A percentile compares a stretch with the other conserved stretches of the same genome.
Conservation (phyloP, 108 stramenopile genomes). For the Bacterosira constricta region DNA sequence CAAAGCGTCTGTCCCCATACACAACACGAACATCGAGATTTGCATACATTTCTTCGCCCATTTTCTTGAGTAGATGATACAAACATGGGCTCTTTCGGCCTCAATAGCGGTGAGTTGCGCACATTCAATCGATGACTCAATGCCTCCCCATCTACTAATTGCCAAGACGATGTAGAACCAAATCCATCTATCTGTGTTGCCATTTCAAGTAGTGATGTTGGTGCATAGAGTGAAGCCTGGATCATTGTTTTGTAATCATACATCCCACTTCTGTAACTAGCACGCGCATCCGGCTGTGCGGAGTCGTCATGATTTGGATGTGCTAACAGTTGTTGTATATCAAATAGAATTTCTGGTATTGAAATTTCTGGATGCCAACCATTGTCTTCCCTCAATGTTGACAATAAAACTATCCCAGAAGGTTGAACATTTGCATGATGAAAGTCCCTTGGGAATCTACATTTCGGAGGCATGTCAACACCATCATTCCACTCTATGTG, state of each 20-base stretch:
- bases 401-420: slow-evolving; percentile 1
- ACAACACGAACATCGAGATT: slow-evolving; percentile 12
- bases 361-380: slow-evolving; percentile 26
- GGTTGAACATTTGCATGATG: slow-evolving; percentile 23
- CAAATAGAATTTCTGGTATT: slow-evolving; percentile 28
- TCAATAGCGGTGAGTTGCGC: no score
- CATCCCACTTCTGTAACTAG: not conserved
- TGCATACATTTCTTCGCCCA: not conserved
- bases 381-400: slow-evolving; percentile 1
- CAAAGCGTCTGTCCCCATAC: slow-evolving; percentile 8
- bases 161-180: slow-evolving; percentile 3
- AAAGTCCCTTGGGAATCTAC: slow-evolving; percentile 25
- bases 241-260: slow-evolving; percentile 12
- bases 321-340: slow-evolving; percentile 28
- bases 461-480: slow-evolving; percentile 8
- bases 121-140: not conserved
- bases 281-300: no score
- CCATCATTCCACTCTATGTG: slow-evolving; percentile 13
- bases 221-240: slow-evolving; percentile 9
- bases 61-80: not conserved
- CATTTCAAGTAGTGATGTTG: not conserved
- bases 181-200: slow-evolving; percentile 11
- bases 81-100: slow-evolving; percentile 13
- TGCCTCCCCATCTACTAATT: slow-evolving; percentile 12
- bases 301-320: slow-evolving; percentile 21